A percentile compares a stretch with the other conserved stretches of the same genome.
Conservation (phyloP, 257 asterid genomes). For the Misopates orontium region DNA sequence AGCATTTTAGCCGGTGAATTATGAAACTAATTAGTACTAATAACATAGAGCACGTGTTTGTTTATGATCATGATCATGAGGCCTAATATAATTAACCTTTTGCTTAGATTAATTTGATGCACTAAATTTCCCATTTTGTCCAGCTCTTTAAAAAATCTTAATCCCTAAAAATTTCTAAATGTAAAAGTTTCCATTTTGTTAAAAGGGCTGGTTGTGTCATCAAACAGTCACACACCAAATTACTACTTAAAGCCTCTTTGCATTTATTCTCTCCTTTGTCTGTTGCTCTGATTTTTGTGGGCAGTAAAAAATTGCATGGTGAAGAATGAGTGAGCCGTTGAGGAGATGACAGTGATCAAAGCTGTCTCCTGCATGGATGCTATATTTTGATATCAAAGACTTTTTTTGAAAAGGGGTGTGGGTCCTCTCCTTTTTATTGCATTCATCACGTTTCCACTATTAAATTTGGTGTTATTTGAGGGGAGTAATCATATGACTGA, state of each 20-base stretch:
- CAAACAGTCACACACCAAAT: slow-evolving; percentile 50
- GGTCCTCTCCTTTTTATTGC: not conserved
- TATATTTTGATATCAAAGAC: slow-evolving; percentile 30
- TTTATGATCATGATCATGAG: no score
- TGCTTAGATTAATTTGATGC: no score
- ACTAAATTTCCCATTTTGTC: slow-evolving; percentile 31
- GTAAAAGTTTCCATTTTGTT: slow-evolving; percentile 35
- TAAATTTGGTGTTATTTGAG: no score
- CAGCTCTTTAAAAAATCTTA: slow-evolving; percentile 28
- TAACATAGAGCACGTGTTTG: no score
- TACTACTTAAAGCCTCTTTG: slow-evolving; percentile 51
- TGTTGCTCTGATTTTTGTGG: slow-evolving; percentile 29
- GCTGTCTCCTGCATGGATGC: slow-evolving; percentile 83
- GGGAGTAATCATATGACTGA: no score
- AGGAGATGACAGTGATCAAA: slow-evolving; percentile 43
- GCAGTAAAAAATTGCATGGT: not conserved
- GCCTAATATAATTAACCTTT: no score
- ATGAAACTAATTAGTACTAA: not conserved
- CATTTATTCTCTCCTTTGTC: slow-evolving; percentile 63
- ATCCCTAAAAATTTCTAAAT: slow-evolving; percentile 12
- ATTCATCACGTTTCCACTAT: no score
- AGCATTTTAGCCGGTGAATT: not conserved
- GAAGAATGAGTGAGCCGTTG: slow-evolving; percentile 8
- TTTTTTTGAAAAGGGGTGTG: not conserved
- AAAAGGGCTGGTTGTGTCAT: slow-evolving; percentile 53